Conservation (phyloP, 2,329 filamentous ascomycete species). For the Talaromyces sp. region DNA sequence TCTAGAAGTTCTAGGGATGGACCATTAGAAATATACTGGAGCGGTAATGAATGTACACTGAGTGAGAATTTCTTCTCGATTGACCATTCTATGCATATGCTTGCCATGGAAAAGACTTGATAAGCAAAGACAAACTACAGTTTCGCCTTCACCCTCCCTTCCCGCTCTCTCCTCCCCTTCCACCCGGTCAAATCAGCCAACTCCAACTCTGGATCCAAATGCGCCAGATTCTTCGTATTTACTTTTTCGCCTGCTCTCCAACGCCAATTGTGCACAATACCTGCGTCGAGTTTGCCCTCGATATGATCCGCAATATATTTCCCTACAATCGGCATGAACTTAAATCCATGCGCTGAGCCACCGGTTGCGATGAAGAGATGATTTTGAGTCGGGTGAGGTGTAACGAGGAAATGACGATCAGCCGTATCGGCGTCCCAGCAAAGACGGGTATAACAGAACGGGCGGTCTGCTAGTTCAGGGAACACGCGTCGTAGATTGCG, state of each 20-base stretch:
- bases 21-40: not conserved
- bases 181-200: constrained; percentile 24
- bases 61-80: not conserved
- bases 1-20: not conserved
- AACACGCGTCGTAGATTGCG: constrained; percentile 14
- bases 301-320: constrained; percentile 47
- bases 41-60: not conserved
- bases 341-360: constrained; percentile 63
- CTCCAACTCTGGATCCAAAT: constrained; percentile 27
- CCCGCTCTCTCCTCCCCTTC: constrained; percentile 21
- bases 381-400: constrained; percentile 48
- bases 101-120: not conserved
- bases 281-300: constrained; percentile 26
- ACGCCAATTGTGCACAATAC: constrained; percentile 11
- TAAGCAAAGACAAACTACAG: not conserved
- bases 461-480: constrained; percentile 12
- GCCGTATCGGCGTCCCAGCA: constrained; percentile 61
- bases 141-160: constrained; percentile 10
- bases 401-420: constrained; percentile 60
- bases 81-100: not conserved
- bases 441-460: constrained; percentile 40
- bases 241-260: constrained; percentile 18
- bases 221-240: constrained; percentile 23
- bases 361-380: constrained; percentile 60
- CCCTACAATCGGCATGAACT: constrained; percentile 62